Evolutionary conservation across 2,329 filamentous ascomycete genomes (phyloP).

Genomic region (Hyphodiscus sp.): DNA sequence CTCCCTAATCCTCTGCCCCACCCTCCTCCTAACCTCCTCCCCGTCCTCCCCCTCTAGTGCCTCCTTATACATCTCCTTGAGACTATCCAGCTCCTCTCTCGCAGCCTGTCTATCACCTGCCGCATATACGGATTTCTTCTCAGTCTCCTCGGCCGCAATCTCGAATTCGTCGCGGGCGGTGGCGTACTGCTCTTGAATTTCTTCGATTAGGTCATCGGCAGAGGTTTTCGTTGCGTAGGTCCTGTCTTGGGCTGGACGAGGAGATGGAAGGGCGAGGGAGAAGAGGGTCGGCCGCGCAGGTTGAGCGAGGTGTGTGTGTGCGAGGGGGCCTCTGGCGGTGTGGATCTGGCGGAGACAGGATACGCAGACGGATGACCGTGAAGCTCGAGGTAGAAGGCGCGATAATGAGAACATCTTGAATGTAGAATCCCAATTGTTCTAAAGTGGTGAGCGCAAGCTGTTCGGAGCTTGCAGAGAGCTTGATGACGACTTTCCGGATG

Average conservation of each 20-base stretch:
- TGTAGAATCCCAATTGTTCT: neutral
- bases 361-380: slow-evolving; percentile 3
- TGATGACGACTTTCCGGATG: slow-evolving; percentile 1
- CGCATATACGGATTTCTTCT: slow-evolving; percentile 38
- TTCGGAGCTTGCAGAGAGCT: neutral
- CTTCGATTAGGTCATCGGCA: slow-evolving; percentile 21
- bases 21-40: slow-evolving; percentile 37
- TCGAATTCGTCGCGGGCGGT: slow-evolving; percentile 42
- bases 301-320: neutral
- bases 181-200: slow-evolving; percentile 30
- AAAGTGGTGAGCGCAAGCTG: neutral
- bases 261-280: neutral
- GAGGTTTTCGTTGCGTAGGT: slow-evolving; percentile 13
- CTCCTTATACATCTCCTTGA: slow-evolving; percentile 27
- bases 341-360: slow-evolving; percentile 8
- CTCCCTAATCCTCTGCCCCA: slow-evolving; percentile 40
- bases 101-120: slow-evolving; percentile 39
- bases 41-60: slow-evolving; percentile 31
- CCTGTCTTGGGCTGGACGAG: neutral
- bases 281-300: neutral
- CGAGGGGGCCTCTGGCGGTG: neutral
- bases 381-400: slow-evolving; percentile 8
- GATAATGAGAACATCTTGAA: slow-evolving; percentile 18
- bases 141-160: slow-evolving; percentile 41
- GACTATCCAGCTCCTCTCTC: slow-evolving; percentile 37